These are phyloP conservation scores for Arctostaphylos glauca DNA, from an alignment of 148 eudicot genomes.

Conservation along the genomic window DNA sequence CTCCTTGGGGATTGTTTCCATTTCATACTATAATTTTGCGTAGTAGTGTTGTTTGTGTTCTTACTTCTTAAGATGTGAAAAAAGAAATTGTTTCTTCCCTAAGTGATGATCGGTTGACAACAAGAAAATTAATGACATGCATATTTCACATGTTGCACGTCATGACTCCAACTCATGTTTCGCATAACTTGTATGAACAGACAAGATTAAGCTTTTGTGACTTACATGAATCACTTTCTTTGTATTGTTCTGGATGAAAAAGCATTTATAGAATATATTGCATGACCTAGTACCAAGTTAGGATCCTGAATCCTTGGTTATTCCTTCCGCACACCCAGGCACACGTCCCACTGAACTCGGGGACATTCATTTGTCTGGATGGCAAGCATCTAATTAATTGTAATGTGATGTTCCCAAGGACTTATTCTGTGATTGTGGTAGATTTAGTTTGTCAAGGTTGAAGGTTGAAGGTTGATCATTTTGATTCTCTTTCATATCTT, in stretches of 20 bases:
- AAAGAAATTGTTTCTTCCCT: not conserved
- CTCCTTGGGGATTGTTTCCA: not conserved
- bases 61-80: not conserved
- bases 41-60: not conserved
- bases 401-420: conserved; percentile 8
- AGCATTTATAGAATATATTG: not conserved
- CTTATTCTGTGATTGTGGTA: not conserved
- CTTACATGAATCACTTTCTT: not conserved
- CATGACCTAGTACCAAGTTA: not conserved
- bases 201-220: not conserved
- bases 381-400: not conserved
- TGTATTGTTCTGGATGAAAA: not conserved
- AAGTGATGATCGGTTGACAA: not conserved
- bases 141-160: conserved; percentile 2
- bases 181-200: not conserved
- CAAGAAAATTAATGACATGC: not conserved
- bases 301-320: not conserved
- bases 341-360: not conserved
- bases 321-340: not conserved
- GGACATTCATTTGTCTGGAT: not conserved
- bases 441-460: not conserved
- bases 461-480: not conserved
- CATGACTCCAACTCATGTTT: not conserved
- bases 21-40: not conserved
- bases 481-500: not conserved